These are phyloP conservation scores for Drechslerella dactyloides DNA, from an alignment of 2,329 filamentous ascomycete genomes.

Conservation along the genomic window DNA sequence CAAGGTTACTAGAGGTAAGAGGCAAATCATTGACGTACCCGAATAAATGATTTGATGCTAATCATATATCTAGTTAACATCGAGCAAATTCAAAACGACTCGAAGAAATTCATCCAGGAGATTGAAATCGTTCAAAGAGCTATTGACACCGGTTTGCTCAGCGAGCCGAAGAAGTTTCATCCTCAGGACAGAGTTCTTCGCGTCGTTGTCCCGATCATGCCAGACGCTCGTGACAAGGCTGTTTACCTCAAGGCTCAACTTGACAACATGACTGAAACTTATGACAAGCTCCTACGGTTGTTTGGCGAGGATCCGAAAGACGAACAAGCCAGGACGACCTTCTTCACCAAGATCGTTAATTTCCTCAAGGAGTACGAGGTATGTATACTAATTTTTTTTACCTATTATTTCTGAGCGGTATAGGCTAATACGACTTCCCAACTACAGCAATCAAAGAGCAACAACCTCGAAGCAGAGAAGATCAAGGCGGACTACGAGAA, in stretches of 20 bases:
- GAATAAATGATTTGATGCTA: not conserved
- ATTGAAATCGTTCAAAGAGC: slow-evolving; percentile 92
- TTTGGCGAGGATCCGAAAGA: slow-evolving; percentile 93
- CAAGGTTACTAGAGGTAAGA: slow-evolving; percentile 50
- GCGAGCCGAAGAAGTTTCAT: slow-evolving; percentile 96
- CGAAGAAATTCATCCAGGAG: slow-evolving; percentile 90
- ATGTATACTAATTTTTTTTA: slow-evolving; percentile 54
- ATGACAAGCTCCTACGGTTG: slow-evolving; percentile 94
- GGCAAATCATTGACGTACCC: not conserved
- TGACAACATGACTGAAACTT: slow-evolving; percentile 88
- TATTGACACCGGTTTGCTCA: slow-evolving; percentile 89
- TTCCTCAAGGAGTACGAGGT: slow-evolving; percentile 94
- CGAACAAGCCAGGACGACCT: slow-evolving; percentile 90
- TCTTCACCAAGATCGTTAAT: slow-evolving; percentile 88
- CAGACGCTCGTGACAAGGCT: slow-evolving; percentile 91
- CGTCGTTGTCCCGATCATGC: slow-evolving; percentile 91
- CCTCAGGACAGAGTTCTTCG: slow-evolving; percentile 93
- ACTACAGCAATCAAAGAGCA: slow-evolving; percentile 73
- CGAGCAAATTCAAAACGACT: slow-evolving; percentile 85
- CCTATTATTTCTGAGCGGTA: not conserved
- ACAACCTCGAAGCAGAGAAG: slow-evolving; percentile 86
- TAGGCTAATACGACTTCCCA: slow-evolving; percentile 42
- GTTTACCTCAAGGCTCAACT: slow-evolving; percentile 94
- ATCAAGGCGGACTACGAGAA: slow-evolving; percentile 82
- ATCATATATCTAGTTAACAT: slow-evolving; percentile 69